A percentile compares a stretch with the other conserved stretches of the same genome.
Evolutionary conservation across 208 protist species (phyloP).

Genomic region (Porcisia deanei): DNA sequence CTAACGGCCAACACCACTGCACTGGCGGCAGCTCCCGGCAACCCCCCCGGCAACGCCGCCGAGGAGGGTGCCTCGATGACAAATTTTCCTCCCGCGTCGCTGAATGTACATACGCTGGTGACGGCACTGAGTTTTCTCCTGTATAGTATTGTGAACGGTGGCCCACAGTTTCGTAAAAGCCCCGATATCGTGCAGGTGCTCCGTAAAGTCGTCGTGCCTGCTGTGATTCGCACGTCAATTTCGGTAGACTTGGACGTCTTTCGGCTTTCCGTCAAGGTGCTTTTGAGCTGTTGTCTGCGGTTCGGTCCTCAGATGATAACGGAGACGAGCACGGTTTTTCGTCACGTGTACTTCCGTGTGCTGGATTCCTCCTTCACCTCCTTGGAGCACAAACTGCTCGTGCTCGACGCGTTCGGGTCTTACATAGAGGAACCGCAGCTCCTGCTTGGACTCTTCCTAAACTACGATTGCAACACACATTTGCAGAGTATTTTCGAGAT

Average conservation of each 20-base stretch:
- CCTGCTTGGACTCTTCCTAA: conserved; percentile 96
- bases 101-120: conserved; percentile 32
- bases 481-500: conserved; percentile 94
- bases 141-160: conserved; percentile 86
- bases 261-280: conserved; percentile 89
- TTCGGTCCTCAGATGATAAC: conserved; percentile 93
- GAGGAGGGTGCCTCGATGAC: conserved; percentile 10
- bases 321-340: conserved; percentile 94
- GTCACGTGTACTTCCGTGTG: conserved; percentile 92
- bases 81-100: conserved; percentile 12
- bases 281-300: conserved; percentile 79
- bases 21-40: neutral
- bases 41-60: neutral
- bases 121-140: conserved; percentile 65
- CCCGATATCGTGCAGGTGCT: conserved; percentile 71
- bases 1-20: neutral
- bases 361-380: conserved; percentile 87
- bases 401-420: conserved; percentile 84
- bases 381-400: conserved; percentile 88
- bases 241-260: conserved; percentile 87
- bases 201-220: conserved; percentile 79
- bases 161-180: conserved; percentile 83
- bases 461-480: conserved; percentile 98
- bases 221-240: conserved; percentile 86
- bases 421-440: conserved; percentile 95